phyloP scores from a whole-genome alignment of 106 monocot genomes.

The Xerophyta viscosa region DNA sequence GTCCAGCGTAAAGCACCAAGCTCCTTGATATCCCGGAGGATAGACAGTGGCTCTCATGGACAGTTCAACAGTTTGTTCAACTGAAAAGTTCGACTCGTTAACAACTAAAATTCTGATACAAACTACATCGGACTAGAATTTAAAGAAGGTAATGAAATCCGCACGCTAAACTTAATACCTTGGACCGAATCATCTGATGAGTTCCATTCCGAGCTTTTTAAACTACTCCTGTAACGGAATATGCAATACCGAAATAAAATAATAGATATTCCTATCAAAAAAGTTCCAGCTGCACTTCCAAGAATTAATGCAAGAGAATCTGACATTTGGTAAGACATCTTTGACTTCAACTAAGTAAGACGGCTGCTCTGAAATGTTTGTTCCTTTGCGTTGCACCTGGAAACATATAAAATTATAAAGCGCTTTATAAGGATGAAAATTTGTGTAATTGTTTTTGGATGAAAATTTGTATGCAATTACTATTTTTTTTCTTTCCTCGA shows the following conservation, averaged over 20 bases:
- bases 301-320: slow-evolving; percentile 54
- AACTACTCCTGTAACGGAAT: slow-evolving; percentile 12
- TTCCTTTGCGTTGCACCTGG: slow-evolving; percentile 39
- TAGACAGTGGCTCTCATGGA: slow-evolving; percentile 18
- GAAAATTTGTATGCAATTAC: no score
- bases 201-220: slow-evolving; percentile 50
- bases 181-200: slow-evolving; percentile 58
- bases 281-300: slow-evolving; percentile 59
- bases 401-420: no score
- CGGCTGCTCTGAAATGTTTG: slow-evolving; percentile 4
- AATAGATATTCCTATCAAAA: slow-evolving; percentile 38
- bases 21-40: slow-evolving; percentile 27
- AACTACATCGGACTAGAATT: not conserved
- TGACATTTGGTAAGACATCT: slow-evolving; percentile 49
- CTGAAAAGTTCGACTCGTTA: no score
- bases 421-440: no score
- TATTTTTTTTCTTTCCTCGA: no score
- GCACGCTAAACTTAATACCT: slow-evolving; percentile 20
- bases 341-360: slow-evolving; percentile 20
- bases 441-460: no score
- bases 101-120: not conserved
- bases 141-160: no score
- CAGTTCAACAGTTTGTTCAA: slow-evolving; percentile 29
- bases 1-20: slow-evolving; percentile 45
- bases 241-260: slow-evolving; percentile 23